Conservation (phyloP, 176 grass and related monocot genomes). For the Hyparrhenia diplandra region DNA sequence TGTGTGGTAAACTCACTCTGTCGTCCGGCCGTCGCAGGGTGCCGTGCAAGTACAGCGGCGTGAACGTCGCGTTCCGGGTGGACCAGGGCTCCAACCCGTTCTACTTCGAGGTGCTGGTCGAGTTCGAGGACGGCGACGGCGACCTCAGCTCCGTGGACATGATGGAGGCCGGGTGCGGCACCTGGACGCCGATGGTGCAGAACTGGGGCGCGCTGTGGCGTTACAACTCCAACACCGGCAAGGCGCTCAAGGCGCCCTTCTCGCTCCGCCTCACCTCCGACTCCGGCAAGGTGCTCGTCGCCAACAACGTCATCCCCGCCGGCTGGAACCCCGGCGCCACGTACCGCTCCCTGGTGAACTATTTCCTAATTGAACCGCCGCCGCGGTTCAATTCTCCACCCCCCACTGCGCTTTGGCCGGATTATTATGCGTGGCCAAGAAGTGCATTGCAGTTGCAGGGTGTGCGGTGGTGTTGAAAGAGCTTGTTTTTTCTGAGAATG, state of each 20-base stretch:
- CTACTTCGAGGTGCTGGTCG: slow-evolving; percentile 63
- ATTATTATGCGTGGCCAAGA: slow-evolving; percentile 8
- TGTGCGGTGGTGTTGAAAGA: not conserved
- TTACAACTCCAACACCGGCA: slow-evolving; percentile 55
- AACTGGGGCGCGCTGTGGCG: slow-evolving; percentile 71
- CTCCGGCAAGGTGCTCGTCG: slow-evolving; percentile 55
- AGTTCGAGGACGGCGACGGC: slow-evolving; percentile 76
- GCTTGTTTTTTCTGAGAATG: slow-evolving; percentile 1
- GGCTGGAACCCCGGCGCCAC: slow-evolving; percentile 55
- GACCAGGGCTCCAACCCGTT: slow-evolving; percentile 61
- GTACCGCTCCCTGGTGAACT: slow-evolving; percentile 63
- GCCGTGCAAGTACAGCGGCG: slow-evolving; percentile 66
- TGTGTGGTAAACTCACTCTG: not conserved
- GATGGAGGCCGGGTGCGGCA: slow-evolving; percentile 40
- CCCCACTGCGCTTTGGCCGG: slow-evolving; percentile 8
- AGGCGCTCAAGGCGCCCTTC: slow-evolving; percentile 51
- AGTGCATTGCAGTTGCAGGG: not conserved
- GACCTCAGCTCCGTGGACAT: slow-evolving; percentile 48
- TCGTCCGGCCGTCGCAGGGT: slow-evolving; percentile 29
- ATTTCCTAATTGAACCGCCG: slow-evolving; percentile 13
- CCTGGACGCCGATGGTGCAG: slow-evolving; percentile 54
- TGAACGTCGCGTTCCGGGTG: slow-evolving; percentile 54
- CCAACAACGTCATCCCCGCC: slow-evolving; percentile 51
- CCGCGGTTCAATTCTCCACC: not conserved
- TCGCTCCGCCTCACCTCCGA: slow-evolving; percentile 65